These are phyloP conservation scores for Suillus bovinus DNA, from an alignment of 768 basidiomycete species.

Conservation along the genomic window DNA sequence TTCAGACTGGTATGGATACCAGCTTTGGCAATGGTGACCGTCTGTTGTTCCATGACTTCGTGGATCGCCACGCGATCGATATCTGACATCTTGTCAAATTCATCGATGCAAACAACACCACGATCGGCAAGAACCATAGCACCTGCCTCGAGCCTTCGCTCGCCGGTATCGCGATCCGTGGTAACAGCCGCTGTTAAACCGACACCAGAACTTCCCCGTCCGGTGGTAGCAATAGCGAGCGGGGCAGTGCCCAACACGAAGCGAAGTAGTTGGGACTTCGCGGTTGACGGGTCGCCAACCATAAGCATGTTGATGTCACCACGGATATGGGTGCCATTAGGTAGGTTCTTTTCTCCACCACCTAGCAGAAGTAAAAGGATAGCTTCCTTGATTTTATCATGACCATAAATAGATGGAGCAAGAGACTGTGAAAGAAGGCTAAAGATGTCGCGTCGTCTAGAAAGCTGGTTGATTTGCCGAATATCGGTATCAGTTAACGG, in stretches of 20 bases:
- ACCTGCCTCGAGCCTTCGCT: constrained; percentile 94
- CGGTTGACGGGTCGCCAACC: constrained; percentile 99
- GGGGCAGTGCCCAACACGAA: constrained; percentile 97
- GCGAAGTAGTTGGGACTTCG: constrained; percentile 93
- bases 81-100: constrained; percentile 99
- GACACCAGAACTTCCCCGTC: constrained; percentile 96
- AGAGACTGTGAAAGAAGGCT: constrained; percentile 88
- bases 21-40: constrained; percentile 98
- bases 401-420: constrained; percentile 96
- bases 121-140: constrained; percentile 99
- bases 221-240: constrained; percentile 96
- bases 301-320: constrained; percentile 99
- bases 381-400: constrained; percentile 94
- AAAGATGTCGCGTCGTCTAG: constrained; percentile 87
- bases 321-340: constrained; percentile 97
- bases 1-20: constrained; percentile 99
- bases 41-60: constrained; percentile 99
- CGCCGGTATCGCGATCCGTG: constrained; percentile 96
- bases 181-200: constrained; percentile 99
- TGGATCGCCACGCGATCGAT: constrained; percentile 98
- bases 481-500: constrained; percentile 92
- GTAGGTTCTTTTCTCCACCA: constrained; percentile 96
- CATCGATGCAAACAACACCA: constrained; percentile 98
- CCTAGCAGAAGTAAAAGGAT: constrained; percentile 91
- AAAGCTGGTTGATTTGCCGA: constrained; percentile 91